Percentiles rank a stretch among this genome's conserved stretches.
Conservation (phyloP, 2,329 filamentous ascomycete genomes). For the Aspergillus niger region DNA sequence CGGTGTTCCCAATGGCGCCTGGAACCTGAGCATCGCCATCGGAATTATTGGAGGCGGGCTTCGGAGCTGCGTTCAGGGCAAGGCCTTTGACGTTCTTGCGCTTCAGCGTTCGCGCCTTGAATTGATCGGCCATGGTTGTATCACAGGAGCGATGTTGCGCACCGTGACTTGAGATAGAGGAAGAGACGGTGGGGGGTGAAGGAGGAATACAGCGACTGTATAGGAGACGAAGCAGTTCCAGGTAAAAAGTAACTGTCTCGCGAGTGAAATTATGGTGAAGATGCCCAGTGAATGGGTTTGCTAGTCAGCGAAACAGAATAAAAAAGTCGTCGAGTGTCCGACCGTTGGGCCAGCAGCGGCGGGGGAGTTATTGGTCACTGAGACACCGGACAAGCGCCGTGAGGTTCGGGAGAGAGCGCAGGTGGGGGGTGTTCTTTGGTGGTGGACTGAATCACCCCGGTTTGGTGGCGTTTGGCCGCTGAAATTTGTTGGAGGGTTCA, state of each 20-base stretch:
- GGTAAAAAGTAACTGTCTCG: not conserved
- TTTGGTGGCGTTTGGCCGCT: not conserved
- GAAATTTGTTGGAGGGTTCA: not conserved
- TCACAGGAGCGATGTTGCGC: constrained; percentile 2
- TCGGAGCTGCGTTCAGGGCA: constrained; percentile 78
- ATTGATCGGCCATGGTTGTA: constrained; percentile 58
- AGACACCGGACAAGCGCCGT: constrained; percentile 9
- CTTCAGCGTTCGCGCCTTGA: constrained; percentile 81
- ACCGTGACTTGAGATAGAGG: not conserved
- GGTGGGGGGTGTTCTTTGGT: constrained; percentile 15
- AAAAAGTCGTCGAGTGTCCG: not conserved
- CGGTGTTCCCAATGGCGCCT: constrained; percentile 59
- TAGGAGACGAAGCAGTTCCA: not conserved
- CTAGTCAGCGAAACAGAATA: not conserved
- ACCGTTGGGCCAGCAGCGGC: not conserved
- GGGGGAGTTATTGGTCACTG: constrained; percentile 4
- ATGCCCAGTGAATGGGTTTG: not conserved
- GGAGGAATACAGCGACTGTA: not conserved
- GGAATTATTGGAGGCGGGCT: constrained; percentile 67
- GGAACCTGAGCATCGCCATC: constrained; percentile 68
- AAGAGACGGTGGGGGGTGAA: constrained; percentile 5
- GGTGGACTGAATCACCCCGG: not conserved
- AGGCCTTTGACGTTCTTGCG: constrained; percentile 98
- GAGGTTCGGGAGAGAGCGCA: constrained; percentile 1
- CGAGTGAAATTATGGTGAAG: not conserved